Percentiles rank a stretch among this genome's conserved stretches.
Conservation (phyloP, 768 basidiomycete genomes). For the Amanita rubescens region DNA sequence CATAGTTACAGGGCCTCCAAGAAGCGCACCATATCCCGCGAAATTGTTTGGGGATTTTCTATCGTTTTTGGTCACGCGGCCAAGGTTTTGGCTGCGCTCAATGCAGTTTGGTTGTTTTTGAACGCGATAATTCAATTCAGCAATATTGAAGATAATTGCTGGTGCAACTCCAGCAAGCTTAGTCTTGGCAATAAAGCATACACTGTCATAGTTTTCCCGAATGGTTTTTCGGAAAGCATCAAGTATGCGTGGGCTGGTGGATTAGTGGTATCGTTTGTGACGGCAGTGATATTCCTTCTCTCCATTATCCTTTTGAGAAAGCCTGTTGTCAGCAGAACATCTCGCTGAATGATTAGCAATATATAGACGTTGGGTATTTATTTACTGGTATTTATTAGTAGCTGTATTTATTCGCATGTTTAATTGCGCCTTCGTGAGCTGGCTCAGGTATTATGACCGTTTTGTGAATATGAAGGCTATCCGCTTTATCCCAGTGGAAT, state of each 20-base stretch:
- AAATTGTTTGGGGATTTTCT: slow-evolving; percentile 13
- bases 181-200: slow-evolving; percentile 21
- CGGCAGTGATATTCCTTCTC: slow-evolving; percentile 16
- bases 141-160: slow-evolving; percentile 27
- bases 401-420: too few relatives aligned
- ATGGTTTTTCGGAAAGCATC: slow-evolving; percentile 19
- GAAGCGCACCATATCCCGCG: background rate
- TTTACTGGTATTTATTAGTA: too few relatives aligned
- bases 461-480: too few relatives aligned
- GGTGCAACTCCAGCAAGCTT: slow-evolving; percentile 28
- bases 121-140: slow-evolving; percentile 26
- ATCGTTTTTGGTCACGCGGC: slow-evolving; percentile 23
- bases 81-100: slow-evolving; percentile 21
- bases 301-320: background rate
- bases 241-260: slow-evolving; percentile 30
- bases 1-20: slow-evolving; percentile 1
- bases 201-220: slow-evolving; percentile 17
- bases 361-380: too few relatives aligned
- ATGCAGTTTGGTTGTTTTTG: slow-evolving; percentile 25
- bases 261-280: background rate
- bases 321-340: slow-evolving; percentile 14
- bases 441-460: too few relatives aligned
- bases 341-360: background rate
- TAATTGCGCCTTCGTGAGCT: too few relatives aligned
- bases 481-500: too few relatives aligned